Conservation (phyloP, 805 yeast species). For the Starmerella vitae region DNA sequence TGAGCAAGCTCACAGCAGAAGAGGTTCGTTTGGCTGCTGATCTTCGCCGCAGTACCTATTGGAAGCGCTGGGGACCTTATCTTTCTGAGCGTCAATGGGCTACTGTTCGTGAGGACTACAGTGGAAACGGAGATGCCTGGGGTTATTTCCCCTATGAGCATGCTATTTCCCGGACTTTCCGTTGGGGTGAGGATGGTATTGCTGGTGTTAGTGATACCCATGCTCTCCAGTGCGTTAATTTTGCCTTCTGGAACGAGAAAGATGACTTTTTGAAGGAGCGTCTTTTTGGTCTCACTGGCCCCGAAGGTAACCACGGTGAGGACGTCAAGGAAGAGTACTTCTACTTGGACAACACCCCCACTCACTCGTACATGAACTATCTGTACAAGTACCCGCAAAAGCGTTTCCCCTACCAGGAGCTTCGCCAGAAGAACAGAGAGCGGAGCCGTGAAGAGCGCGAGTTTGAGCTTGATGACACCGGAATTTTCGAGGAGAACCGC, state of each 20-base stretch:
- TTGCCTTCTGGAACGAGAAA: conserved; percentile 85
- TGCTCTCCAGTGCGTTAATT: conserved; percentile 58
- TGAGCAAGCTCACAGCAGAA: conserved; percentile 22
- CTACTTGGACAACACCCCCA: conserved; percentile 81
- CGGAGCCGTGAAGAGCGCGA: conserved; percentile 58
- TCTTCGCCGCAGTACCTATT: conserved; percentile 35
- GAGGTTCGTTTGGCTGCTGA: conserved; percentile 35
- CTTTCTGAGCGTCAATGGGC: conserved; percentile 78
- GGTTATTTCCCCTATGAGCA: conserved; percentile 74
- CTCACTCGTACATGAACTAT: conserved; percentile 85
- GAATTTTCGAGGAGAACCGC: conserved; percentile 44
- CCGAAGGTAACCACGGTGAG: conserved; percentile 92
- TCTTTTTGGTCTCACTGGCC: conserved; percentile 77
- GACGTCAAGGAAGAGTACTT: conserved; percentile 60
- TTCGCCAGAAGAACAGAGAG: conserved; percentile 52
- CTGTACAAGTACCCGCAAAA: conserved; percentile 85
- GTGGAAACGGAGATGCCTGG: conserved; percentile 84
- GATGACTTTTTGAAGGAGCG: conserved; percentile 78
- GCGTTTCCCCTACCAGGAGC: conserved; percentile 66
- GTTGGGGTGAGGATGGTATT: conserved; percentile 95
- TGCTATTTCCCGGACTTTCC: conserved; percentile 61
- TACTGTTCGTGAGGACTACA: conserved; percentile 65
- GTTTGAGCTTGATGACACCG: conserved; percentile 73
- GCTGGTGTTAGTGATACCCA: conserved; percentile 82
- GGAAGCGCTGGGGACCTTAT: conserved; percentile 89